Conservation (phyloP, 2,329 filamentous ascomycete species). For the Sphaerulina musiva region DNA sequence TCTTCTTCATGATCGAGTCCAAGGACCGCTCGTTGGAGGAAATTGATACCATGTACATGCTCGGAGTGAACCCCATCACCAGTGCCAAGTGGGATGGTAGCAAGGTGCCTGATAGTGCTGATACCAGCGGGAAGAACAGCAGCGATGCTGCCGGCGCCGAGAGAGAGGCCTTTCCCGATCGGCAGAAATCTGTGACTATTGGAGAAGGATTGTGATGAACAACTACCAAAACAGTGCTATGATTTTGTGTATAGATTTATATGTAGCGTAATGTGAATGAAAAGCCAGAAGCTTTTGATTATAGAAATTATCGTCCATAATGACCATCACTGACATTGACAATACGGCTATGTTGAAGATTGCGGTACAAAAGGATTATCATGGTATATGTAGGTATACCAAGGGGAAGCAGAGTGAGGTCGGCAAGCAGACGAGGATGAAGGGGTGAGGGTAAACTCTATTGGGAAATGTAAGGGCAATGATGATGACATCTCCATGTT, state of each 20-base stretch:
- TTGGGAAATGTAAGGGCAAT: conserved; percentile 6
- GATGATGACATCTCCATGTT: conserved; percentile 6
- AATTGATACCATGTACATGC: conserved; percentile 38
- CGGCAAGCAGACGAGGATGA: too few species aligned
- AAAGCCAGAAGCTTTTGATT: not conserved
- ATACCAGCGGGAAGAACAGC: conserved; percentile 22
- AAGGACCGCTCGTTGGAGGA: conserved; percentile 36
- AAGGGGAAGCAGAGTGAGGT: not conserved
- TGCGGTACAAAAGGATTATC: not conserved
- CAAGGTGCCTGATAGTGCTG: conserved; percentile 25
- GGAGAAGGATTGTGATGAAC: conserved; percentile 12
- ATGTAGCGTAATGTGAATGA: not conserved
- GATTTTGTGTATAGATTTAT: not conserved
- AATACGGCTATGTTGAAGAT: not conserved
- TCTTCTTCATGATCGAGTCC: conserved; percentile 37
- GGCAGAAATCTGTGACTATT: conserved; percentile 18
- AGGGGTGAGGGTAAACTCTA: not conserved
- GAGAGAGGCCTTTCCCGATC: conserved; percentile 11
- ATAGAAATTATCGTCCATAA: not conserved
- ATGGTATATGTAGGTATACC: not conserved
- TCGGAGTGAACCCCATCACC: conserved; percentile 32
- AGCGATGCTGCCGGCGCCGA: conserved; percentile 16
- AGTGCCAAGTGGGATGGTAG: conserved; percentile 29
- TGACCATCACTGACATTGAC: too few species aligned
- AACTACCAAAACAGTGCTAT: not conserved